These are phyloP conservation scores for Neostapfia colusana DNA, from an alignment of 176 grass and related monocot genomes.

Conservation along the genomic window DNA sequence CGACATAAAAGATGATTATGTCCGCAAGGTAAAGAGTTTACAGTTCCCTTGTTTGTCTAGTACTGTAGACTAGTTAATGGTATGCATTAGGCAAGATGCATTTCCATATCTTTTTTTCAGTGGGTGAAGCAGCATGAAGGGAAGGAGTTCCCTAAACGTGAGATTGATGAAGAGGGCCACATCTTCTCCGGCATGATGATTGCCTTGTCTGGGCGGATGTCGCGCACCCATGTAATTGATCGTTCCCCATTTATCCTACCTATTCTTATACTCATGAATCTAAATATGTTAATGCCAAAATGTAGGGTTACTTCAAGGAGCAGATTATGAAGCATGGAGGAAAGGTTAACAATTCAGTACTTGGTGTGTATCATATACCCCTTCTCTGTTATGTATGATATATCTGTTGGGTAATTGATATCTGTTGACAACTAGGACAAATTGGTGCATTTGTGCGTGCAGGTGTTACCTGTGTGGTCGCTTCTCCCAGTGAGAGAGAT, in stretches of 20 bases:
- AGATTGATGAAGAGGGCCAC: conserved; percentile 42
- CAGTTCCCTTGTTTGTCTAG: neutral
- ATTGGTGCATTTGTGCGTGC: neutral
- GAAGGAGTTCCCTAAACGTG: conserved; percentile 45
- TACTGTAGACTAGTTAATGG: neutral
- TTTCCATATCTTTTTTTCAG: conserved; percentile 43
- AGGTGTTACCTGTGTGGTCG: conserved; percentile 70
- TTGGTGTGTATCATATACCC: conserved; percentile 46
- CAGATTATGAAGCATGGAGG: conserved; percentile 85
- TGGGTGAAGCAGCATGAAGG: conserved; percentile 57
- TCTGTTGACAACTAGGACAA: neutral
- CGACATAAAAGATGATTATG: conserved; percentile 43
- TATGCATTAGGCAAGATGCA: neutral
- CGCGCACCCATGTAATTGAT: conserved; percentile 63
- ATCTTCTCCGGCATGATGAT: conserved; percentile 68
- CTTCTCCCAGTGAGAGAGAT: conserved; percentile 63
- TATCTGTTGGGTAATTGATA: conserved; percentile 2
- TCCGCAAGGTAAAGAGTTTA: conserved; percentile 42
- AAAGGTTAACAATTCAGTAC: conserved; percentile 53
- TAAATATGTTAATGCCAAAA: conserved; percentile 21
- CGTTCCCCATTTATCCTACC: neutral
- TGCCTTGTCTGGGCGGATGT: conserved; percentile 78
- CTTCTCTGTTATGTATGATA: neutral
- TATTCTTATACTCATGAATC: conserved; percentile 1
- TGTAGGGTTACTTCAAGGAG: conserved; percentile 63